A percentile compares a stretch with the other conserved stretches of the same genome.
Evolutionary conservation across 108 stramenopile genomes (phyloP).

Genomic region (Nitzschia sp.): DNA sequence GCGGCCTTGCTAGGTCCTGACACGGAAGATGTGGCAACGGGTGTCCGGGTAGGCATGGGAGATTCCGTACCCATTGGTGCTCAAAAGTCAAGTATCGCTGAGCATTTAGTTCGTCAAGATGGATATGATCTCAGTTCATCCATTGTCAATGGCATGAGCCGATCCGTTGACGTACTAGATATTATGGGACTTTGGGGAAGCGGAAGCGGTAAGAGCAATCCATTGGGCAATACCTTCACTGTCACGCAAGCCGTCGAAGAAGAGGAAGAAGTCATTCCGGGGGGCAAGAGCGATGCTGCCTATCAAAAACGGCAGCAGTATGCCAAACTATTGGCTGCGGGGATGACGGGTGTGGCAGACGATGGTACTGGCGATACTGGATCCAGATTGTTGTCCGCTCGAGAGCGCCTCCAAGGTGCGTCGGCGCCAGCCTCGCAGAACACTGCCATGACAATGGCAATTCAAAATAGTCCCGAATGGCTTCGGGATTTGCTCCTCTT

Average conservation of each 20-base stretch:
- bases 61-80: slow-evolving; percentile 52
- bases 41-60: slow-evolving; percentile 43
- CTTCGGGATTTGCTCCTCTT: slow-evolving; percentile 65
- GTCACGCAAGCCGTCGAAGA: slow-evolving; percentile 35
- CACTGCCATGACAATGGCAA: slow-evolving; percentile 53
- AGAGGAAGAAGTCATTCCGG: slow-evolving; percentile 52
- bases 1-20: slow-evolving; percentile 76
- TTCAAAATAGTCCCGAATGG: slow-evolving; percentile 86
- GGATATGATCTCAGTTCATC: slow-evolving; percentile 79
- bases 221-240: slow-evolving; percentile 24
- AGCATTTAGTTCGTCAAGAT: slow-evolving; percentile 75
- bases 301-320: slow-evolving; percentile 69
- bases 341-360: slow-evolving; percentile 24
- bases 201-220: slow-evolving; percentile 31
- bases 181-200: slow-evolving; percentile 79
- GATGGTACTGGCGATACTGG: slow-evolving; percentile 41
- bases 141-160: slow-evolving; percentile 79
- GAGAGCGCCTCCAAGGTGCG: slow-evolving; percentile 55
- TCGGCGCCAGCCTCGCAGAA: slow-evolving; percentile 37
- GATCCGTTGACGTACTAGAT: slow-evolving; percentile 73
- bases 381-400: slow-evolving; percentile 58
- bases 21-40: slow-evolving; percentile 78
- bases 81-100: slow-evolving; percentile 74
- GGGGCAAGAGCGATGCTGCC: slow-evolving; percentile 77
- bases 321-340: slow-evolving; percentile 37